Percentiles rank a stretch among this genome's conserved stretches.
These are phyloP conservation scores for Chara braunii DNA, from an alignment of 139 green algal genomes.

Conservation along the genomic window DNA sequence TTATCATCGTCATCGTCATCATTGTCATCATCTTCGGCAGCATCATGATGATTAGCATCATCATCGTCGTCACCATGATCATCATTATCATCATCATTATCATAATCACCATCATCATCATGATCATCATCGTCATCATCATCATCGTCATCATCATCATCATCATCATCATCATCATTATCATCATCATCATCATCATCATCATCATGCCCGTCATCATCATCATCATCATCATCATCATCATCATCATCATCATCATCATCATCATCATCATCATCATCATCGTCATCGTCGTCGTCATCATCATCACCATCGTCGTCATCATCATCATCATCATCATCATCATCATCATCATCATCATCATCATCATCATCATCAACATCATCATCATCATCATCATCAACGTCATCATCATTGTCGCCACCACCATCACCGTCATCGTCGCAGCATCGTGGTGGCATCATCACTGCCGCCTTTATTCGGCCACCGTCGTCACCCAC, in stretches of 20 bases:
- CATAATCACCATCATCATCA: too few relatives aligned
- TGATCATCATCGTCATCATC: too few relatives aligned
- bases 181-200: not conserved
- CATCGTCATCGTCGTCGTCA: not conserved
- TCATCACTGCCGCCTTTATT: too few relatives aligned
- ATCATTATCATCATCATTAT: too few relatives aligned
- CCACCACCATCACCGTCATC: not conserved
- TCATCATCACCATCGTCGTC: conserved; percentile 3
- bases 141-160: too few relatives aligned
- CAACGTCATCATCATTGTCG: not conserved
- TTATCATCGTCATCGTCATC: too few relatives aligned
- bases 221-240: conserved; percentile 6
- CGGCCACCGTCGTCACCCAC: too few relatives aligned
- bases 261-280: not conserved
- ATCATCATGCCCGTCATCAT: not conserved
- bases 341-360: not conserved
- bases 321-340: not conserved
- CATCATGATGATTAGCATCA: too few relatives aligned
- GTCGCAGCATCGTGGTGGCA: too few relatives aligned
- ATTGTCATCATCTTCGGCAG: too few relatives aligned
- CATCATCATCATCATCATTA: too few relatives aligned
- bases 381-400: not conserved
- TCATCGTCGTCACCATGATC: too few relatives aligned
- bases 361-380: not conserved
- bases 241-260: not conserved